phyloP scores from a whole-genome alignment of 108 stramenopile species.

The Parmales sp. region DNA sequence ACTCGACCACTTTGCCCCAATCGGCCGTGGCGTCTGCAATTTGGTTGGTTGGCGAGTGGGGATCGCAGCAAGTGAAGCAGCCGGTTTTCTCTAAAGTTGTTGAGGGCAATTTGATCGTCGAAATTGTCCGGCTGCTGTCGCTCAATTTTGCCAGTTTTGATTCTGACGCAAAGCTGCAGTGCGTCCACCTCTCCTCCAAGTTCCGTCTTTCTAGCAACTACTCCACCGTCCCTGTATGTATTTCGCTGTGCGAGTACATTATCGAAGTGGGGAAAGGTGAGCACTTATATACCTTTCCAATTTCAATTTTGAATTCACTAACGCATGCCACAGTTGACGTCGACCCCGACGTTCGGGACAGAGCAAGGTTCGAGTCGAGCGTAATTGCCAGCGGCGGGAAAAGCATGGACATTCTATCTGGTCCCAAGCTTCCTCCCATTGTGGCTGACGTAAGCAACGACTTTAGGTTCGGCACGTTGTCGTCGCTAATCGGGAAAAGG shows the following conservation, averaged over 20 bases:
- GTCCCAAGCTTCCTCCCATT: constrained; percentile 55
- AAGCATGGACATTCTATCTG: constrained; percentile 40
- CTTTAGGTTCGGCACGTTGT: constrained; percentile 75
- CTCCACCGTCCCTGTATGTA: constrained; percentile 23
- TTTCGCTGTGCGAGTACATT: constrained; percentile 70
- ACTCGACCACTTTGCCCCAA: constrained; percentile 38
- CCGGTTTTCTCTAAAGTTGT: constrained; percentile 33
- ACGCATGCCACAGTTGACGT: too few species aligned
- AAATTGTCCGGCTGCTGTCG: constrained; percentile 73
- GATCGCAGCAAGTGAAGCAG: constrained; percentile 9
- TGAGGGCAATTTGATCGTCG: constrained; percentile 39
- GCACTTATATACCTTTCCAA: too few species aligned
- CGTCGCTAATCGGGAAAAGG: constrained; percentile 55
- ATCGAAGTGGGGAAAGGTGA: constrained; percentile 86
- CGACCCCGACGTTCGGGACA: constrained; percentile 84
- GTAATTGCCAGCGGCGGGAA: constrained; percentile 52
- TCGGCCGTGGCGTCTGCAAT: constrained; percentile 49
- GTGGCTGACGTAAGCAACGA: constrained; percentile 32
- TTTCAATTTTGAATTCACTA: too few species aligned
- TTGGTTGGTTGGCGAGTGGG: constrained; percentile 68
- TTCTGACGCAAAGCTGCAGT: constrained; percentile 70
- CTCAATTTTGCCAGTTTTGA: constrained; percentile 55
- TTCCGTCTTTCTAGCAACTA: constrained; percentile 34
- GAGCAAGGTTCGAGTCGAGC: constrained; percentile 76
- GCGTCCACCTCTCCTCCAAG: constrained; percentile 83